Evolutionary conservation across 1,284 basidiomycete genomes (phyloP), one percentile per base, ranked within the genome.

Genomic region (Cryptococcus wingfieldii): DNA sequence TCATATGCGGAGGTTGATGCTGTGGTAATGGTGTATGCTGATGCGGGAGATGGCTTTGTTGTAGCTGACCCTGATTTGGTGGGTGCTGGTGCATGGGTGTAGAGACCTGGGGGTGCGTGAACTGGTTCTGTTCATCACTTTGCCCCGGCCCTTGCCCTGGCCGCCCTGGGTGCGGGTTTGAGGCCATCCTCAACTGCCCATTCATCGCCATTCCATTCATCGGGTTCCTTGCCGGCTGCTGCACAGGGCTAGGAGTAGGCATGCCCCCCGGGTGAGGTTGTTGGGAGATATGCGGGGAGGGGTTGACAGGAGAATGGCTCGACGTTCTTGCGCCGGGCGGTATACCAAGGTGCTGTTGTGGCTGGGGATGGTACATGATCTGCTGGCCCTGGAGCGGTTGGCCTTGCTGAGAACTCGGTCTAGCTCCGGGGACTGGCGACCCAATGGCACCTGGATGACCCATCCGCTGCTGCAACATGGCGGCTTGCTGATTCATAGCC

Each of bases 221-320:
- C 10, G 68, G 68, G 1, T 68, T 70, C 16, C 70, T 56, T 63
- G 69, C 68, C 42, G 65, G 63, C 52, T 70, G 67, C 50, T 64
- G 62, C 50, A 71, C 64, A 7, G 69, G 69, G 8, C 68, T 70
- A 7, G 57, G 57, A 5, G 37, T 28, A 10, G 66, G 67, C 67
- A 71, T 70, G 19, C 65, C 58, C 18, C 43, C 52, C 25, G 61
- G 61, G 47, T 65, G 63, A 41, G 59, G 61, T 47, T 66, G 66
- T 4, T 60, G 55, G 25, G 59, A 55, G 64, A 68, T 67, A 31
- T 65, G 66, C 12, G 65, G 68, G 3, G 68, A 70, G 2, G 66
- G 66, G 12, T 58, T 60, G 23, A 67, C 53, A 19, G 68, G 68
- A 7, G 68, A 68, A 54, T 63, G 66, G 1, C 63, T 60, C 12